A percentile compares a stretch with the other conserved stretches of the same genome.
These are phyloP conservation scores for Gremmenia infestans DNA, from an alignment of 2,329 filamentous ascomycete genomes.

Conservation along the genomic window DNA sequence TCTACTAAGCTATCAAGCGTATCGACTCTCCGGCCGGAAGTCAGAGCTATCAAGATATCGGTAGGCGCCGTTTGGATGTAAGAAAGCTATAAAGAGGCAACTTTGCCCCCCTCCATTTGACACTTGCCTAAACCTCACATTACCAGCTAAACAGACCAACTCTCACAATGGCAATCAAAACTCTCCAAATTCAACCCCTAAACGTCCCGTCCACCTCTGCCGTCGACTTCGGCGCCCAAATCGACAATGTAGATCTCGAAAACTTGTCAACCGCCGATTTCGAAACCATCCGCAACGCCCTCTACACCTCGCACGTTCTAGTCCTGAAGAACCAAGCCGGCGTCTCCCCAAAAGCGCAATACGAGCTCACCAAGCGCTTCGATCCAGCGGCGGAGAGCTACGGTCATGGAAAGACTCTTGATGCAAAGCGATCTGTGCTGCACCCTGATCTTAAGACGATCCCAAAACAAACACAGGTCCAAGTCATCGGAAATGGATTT, in stretches of 20 bases:
- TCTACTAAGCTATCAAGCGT: neutral
- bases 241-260: conserved; percentile 56
- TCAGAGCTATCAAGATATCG: neutral
- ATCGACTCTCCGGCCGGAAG: neutral
- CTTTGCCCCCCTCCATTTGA: neutral
- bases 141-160: neutral
- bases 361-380: conserved; percentile 67
- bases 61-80: neutral
- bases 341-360: conserved; percentile 66
- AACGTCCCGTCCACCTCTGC: conserved; percentile 25
- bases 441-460: conserved; percentile 76
- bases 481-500: conserved; percentile 73
- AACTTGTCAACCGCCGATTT: conserved; percentile 62
- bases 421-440: conserved; percentile 59
- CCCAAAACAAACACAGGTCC: conserved; percentile 73
- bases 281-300: conserved; percentile 54
- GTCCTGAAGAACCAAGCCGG: conserved; percentile 64
- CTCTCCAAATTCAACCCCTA: conserved; percentile 26
- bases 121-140: neutral
- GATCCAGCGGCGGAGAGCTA: conserved; percentile 62
- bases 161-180: conserved; percentile 29
- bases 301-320: conserved; percentile 65
- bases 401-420: conserved; percentile 71
- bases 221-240: conserved; percentile 56
- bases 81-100: conserved; percentile 1